Evolutionary conservation across 331 rosid species (phyloP).

Genomic region (Prunus yedoensis): DNA sequence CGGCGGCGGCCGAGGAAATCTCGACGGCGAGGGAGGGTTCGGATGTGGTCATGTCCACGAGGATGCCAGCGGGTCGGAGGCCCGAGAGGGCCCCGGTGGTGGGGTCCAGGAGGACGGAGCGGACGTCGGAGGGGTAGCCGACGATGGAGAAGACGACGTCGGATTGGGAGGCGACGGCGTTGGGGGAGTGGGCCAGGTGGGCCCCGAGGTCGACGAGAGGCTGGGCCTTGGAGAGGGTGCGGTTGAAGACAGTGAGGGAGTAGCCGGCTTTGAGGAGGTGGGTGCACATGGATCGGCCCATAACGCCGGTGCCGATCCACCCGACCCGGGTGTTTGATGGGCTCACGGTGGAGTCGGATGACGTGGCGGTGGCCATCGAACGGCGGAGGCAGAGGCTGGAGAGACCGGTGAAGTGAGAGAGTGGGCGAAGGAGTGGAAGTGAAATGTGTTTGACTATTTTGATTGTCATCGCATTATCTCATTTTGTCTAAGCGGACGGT

Average conservation of each 20-base stretch:
- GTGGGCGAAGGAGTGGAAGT: slow-evolving; percentile 16
- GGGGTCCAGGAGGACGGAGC: slow-evolving; percentile 75
- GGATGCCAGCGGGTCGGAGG: slow-evolving; percentile 68
- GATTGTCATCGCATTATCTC: neutral
- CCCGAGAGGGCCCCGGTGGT: slow-evolving; percentile 75
- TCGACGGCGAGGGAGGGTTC: slow-evolving; percentile 90
- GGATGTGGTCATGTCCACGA: slow-evolving; percentile 94
- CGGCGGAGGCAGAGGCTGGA: slow-evolving; percentile 27
- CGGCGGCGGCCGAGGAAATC: slow-evolving; percentile 53
- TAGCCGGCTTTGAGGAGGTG: slow-evolving; percentile 86
- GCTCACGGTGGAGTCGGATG: slow-evolving; percentile 36
- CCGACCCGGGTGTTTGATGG: slow-evolving; percentile 86
- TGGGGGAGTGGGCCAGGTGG: slow-evolving; percentile 58
- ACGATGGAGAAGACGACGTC: slow-evolving; percentile 92
- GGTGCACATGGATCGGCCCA: slow-evolving; percentile 87
- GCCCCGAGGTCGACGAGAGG: slow-evolving; percentile 85
- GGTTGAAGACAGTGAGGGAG: slow-evolving; percentile 88
- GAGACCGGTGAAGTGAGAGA: slow-evolving; percentile 17
- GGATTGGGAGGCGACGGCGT: slow-evolving; percentile 65
- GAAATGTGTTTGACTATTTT: neutral
- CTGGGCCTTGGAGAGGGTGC: slow-evolving; percentile 81
- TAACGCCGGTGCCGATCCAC: slow-evolving; percentile 96
- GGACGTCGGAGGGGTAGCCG: slow-evolving; percentile 93
- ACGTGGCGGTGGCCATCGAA: slow-evolving; percentile 45
- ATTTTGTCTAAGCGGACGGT: neutral